Percentiles rank a stretch among this genome's conserved stretches.
These are phyloP conservation scores for Sarocladium oryzae DNA, from an alignment of 2,329 filamentous ascomycete genomes.

Conservation along the genomic window DNA sequence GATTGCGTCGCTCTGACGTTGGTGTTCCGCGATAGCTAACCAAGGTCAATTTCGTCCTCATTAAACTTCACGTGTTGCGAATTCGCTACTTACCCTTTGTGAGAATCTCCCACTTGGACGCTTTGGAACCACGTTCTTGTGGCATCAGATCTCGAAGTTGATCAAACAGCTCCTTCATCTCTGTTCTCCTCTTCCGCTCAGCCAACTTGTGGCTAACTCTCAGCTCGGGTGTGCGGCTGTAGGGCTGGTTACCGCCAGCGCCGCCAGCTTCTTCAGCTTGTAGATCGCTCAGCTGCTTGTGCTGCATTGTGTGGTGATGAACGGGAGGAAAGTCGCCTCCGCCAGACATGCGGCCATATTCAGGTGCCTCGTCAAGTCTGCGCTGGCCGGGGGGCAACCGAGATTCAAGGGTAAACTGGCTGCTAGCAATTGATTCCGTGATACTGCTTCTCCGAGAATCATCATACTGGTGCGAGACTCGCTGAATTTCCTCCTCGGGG, in stretches of 20 bases:
- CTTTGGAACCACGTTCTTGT: conserved; percentile 75
- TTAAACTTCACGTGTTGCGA: not conserved
- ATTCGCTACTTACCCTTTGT: conserved; percentile 61
- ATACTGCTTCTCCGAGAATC: conserved; percentile 70
- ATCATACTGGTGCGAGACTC: conserved; percentile 42
- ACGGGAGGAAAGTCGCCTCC: conserved; percentile 51
- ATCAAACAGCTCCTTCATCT: conserved; percentile 86
- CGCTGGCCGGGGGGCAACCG: conserved; percentile 65
- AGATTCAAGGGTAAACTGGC: conserved; percentile 71
- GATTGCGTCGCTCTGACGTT: conserved; percentile 41
- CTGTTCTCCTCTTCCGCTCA: conserved; percentile 74
- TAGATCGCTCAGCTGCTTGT: conserved; percentile 63
- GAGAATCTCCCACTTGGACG: conserved; percentile 84
- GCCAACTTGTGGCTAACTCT: conserved; percentile 80
- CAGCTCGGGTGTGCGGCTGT: conserved; percentile 75
- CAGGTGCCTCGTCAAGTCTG: conserved; percentile 58
- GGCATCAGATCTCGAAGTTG: conserved; percentile 72
- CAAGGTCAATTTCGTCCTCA: not conserved
- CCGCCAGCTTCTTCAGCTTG: conserved; percentile 50
- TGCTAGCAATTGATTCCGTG: conserved; percentile 71
- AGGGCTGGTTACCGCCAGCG: conserved; percentile 58
- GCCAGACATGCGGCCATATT: conserved; percentile 40
- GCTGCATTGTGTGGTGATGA: conserved; percentile 72
- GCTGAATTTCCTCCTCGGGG: conserved; percentile 62
- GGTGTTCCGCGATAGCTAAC: conserved; percentile 10